Evolutionary conservation across 1,139 yeast species (phyloP), one percentile per base, ranked within the genome.

Genomic region (Geotrichum bryndzae): DNA sequence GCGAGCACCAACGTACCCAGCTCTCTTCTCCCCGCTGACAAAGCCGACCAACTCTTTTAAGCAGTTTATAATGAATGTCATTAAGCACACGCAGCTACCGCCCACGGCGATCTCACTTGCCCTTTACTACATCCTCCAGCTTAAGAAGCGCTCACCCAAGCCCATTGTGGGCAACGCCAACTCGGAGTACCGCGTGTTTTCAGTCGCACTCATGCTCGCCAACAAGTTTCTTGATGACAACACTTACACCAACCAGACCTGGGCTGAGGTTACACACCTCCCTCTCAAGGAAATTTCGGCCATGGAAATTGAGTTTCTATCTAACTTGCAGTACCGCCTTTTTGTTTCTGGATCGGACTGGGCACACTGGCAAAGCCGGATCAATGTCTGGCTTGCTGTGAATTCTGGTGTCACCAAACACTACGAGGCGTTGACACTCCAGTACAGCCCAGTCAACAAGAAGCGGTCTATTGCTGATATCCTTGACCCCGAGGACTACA

Each of bases 161-260:
- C 65, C 72, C 15, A 66, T 72, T 51, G 64, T 66, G 15, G 76
- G 76, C 56, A 68, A 68, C 31, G 71, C 76, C 8, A 73, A 75
- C 57, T 70, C 76, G 38, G 79, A 76, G 65, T 90, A 87, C 69
- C 81, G 87, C 64, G 82, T 83, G 65, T 79, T 90, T 62, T 83
- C 87, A 51, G 80, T 87, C 33, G 82, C 94, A 0, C 79, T 92
- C 61, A 84, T 91, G 62, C 79, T 91, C 66, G 96, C 96, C 52
- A 92, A 91, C 78, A 92, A 92, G 76, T 90, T 90, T 73, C 88
- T 90, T 69, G 97, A 92, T 74, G 98, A 92, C 77, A 90, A 90
- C 73, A 91, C 97, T 48, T 92, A 90, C 72, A 89, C 96, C 65
- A 91, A 91, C 77, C 83, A 84, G 71, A 88, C 96, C 1, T 92